phyloP scores from a whole-genome alignment of 1,284 basidiomycete species.

The Austropuccinia psidii region DNA sequence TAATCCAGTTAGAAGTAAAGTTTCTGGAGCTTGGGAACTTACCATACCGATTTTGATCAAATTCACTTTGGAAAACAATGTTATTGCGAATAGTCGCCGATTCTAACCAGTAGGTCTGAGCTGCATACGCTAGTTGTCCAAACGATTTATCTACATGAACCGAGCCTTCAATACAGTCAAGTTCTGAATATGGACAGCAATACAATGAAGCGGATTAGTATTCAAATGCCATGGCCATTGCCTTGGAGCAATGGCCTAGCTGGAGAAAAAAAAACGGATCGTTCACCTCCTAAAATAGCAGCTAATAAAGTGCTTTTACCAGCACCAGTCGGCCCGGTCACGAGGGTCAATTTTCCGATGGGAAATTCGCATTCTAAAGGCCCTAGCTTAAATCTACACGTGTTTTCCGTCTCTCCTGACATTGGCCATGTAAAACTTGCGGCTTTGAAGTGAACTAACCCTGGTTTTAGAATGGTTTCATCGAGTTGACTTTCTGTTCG shows the following conservation, averaged over 20 bases:
- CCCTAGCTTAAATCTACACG: constrained; percentile 8
- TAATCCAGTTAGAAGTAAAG: too few species aligned
- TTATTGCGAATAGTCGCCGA: constrained; percentile 34
- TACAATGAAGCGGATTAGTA: background rate
- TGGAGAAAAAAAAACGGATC: background rate
- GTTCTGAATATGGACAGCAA: constrained; percentile 9
- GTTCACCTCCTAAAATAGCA: constrained; percentile 31
- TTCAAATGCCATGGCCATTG: background rate
- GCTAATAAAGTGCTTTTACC: constrained; percentile 35
- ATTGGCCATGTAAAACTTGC: constrained; percentile 55
- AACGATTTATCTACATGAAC: constrained; percentile 28
- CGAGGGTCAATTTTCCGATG: constrained; percentile 23
- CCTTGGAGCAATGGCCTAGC: background rate
- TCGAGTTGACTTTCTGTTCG: constrained; percentile 5
- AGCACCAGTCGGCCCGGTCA: constrained; percentile 36
- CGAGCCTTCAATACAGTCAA: constrained; percentile 26
- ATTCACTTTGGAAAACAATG: constrained; percentile 28
- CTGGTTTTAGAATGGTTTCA: constrained; percentile 6
- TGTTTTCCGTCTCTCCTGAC: constrained; percentile 5
- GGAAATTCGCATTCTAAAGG: constrained; percentile 19
- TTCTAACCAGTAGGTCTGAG: constrained; percentile 34
- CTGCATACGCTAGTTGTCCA: constrained; percentile 27
- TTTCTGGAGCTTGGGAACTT: too few species aligned
- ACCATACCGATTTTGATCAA: constrained; percentile 32
- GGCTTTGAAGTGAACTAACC: background rate